These are phyloP conservation scores for Protomyces gravidus DNA, from an alignment of 1,139 yeast species.

Conservation along the genomic window DNA sequence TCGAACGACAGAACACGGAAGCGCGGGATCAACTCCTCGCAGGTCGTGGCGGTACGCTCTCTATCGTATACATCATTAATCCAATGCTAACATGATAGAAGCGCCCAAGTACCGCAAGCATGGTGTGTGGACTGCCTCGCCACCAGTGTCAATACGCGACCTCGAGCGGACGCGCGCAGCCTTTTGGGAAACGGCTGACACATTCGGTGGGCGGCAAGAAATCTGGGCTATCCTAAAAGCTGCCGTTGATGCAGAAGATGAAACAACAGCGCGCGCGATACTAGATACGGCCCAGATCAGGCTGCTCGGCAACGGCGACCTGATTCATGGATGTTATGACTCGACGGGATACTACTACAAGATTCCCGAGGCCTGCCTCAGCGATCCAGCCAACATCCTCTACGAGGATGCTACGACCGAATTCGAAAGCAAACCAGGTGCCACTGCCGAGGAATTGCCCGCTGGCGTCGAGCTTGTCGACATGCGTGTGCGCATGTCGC, in stretches of 20 bases:
- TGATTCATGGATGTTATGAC: slow-evolving; percentile 26
- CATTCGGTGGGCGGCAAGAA: slow-evolving; percentile 23
- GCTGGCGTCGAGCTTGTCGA: slow-evolving; percentile 12
- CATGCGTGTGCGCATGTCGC: slow-evolving; percentile 20
- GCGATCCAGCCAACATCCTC: slow-evolving; percentile 19
- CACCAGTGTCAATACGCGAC: slow-evolving; percentile 15
- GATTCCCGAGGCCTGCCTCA: slow-evolving; percentile 19
- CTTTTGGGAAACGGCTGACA: slow-evolving; percentile 28
- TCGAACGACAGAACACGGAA: slow-evolving; percentile 19
- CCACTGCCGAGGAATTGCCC: slow-evolving; percentile 13
- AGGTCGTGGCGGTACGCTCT: slow-evolving; percentile 21
- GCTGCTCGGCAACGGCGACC: slow-evolving; percentile 22
- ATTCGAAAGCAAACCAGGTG: background rate
- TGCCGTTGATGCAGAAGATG: slow-evolving; percentile 21
- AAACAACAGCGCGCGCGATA: slow-evolving; percentile 22
- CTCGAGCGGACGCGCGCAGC: slow-evolving; percentile 15
- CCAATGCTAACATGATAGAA: background rate
- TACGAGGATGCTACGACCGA: slow-evolving; percentile 5
- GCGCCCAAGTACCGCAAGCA: slow-evolving; percentile 18
- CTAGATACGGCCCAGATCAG: slow-evolving; percentile 13
- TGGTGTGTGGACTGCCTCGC: slow-evolving; percentile 22
- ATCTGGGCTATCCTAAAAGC: slow-evolving; percentile 24
- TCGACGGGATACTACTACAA: slow-evolving; percentile 25
- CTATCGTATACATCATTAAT: background rate
- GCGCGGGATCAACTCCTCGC: slow-evolving; percentile 21